phyloP scores from a whole-genome alignment of 2,329 filamentous ascomycete genomes.

The Ophiostoma himal-ulmi region DNA sequence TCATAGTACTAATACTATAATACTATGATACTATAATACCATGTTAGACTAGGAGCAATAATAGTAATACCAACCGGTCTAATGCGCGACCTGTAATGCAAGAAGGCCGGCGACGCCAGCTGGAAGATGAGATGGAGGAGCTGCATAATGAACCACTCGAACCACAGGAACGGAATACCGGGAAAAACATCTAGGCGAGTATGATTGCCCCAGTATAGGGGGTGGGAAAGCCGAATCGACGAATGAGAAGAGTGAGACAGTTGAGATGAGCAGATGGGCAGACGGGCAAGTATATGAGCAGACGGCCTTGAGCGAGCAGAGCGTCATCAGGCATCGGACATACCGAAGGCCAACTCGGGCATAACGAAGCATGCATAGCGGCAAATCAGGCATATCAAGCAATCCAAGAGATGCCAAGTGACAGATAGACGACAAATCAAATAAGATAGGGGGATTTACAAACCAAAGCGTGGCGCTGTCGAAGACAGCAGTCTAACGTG shows the following conservation, averaged over 20 bases:
- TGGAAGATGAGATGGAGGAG: background rate
- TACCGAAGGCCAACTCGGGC: background rate
- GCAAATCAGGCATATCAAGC: conserved; percentile 6
- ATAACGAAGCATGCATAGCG: conserved; percentile 11
- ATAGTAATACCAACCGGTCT: conserved; percentile 15
- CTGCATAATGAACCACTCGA: conserved; percentile 4
- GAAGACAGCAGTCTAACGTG: conserved; percentile 23
- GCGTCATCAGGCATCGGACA: background rate
- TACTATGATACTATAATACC: background rate
- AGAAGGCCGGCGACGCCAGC: background rate
- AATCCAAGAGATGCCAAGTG: background rate
- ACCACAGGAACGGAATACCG: background rate
- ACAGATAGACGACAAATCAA: background rate
- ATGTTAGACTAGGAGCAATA: background rate
- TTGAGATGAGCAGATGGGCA: background rate
- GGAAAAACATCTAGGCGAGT: background rate
- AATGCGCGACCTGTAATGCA: conserved; percentile 18
- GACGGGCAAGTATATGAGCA: background rate
- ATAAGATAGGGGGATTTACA: conserved; percentile 14
- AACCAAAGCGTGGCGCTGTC: conserved; percentile 23
- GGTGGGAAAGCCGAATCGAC: background rate
- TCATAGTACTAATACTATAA: conserved; percentile 16
- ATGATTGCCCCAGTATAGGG: conserved; percentile 11
- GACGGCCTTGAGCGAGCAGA: background rate
- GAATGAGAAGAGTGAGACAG: background rate